A percentile compares a stretch with the other conserved stretches of the same genome.
Evolutionary conservation across 78 protist species (phyloP).

Genomic region (Planoprotostelium fungivorum): DNA sequence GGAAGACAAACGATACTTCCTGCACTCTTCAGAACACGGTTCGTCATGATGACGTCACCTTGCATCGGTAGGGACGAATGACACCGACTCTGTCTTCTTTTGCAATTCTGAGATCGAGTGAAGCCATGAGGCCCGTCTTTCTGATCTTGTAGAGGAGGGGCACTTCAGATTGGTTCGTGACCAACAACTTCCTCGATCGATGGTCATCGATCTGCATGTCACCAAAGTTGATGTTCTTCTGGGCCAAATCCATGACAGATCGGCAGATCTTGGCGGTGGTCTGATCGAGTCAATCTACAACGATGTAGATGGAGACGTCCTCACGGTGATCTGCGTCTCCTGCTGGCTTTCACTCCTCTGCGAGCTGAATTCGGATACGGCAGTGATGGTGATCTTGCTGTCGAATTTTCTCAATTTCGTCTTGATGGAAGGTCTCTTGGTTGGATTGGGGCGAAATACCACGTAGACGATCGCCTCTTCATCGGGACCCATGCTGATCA

Average conservation of each 20-base stretch:
- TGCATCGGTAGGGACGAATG: constrained; percentile 50
- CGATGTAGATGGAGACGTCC: not conserved
- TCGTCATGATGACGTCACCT: constrained; percentile 5
- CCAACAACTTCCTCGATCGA: constrained; percentile 29
- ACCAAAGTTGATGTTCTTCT: constrained; percentile 69
- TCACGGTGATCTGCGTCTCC: constrained; percentile 15
- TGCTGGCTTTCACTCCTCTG: constrained; percentile 6
- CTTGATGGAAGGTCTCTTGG: constrained; percentile 51
- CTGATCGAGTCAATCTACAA: not conserved
- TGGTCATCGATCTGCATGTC: constrained; percentile 21
- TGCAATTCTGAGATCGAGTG: constrained; percentile 51
- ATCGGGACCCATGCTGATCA: constrained; percentile 14
- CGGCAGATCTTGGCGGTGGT: constrained; percentile 23
- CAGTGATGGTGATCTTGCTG: constrained; percentile 10
- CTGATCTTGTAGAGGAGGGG: constrained; percentile 64
- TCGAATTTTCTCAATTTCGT: constrained; percentile 45
- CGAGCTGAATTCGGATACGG: constrained; percentile 13
- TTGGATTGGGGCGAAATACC: constrained; percentile 16
- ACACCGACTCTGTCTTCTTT: constrained; percentile 62
- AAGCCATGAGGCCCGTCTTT: constrained; percentile 48
- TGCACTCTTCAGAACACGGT: not conserved
- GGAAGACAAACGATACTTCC: constrained; percentile 58
- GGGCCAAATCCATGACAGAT: constrained; percentile 61
- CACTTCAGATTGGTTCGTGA: constrained; percentile 50
- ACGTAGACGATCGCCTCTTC: constrained; percentile 33